Conservation (phyloP, 371 early-diverging fungal genomes). For the Coemansia sp. region DNA sequence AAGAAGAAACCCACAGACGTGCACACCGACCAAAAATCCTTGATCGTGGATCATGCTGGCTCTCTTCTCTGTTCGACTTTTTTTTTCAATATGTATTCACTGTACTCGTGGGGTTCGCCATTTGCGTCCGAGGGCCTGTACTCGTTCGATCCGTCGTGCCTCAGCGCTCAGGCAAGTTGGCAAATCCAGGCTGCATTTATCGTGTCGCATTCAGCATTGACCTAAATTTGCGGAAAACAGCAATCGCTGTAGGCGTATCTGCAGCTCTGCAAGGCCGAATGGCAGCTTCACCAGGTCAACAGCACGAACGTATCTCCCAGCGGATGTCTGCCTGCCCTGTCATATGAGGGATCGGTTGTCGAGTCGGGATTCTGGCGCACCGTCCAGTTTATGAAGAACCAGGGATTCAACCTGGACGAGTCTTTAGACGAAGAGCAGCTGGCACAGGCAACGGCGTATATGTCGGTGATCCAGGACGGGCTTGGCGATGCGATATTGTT, state of each 20-base stretch:
- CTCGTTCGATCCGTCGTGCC: conserved; percentile 41
- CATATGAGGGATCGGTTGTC: conserved; percentile 9
- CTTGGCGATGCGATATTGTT: conserved; percentile 51
- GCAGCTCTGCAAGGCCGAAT: conserved; percentile 37
- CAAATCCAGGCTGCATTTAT: background rate
- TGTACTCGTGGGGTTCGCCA: conserved; percentile 46
- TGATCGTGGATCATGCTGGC: background rate
- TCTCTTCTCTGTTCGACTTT: background rate
- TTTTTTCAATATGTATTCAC: conserved; percentile 26
- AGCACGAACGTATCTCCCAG: conserved; percentile 31
- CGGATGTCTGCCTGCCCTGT: conserved; percentile 27
- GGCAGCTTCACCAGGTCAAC: conserved; percentile 35
- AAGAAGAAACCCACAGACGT: too few species aligned
- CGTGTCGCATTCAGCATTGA: background rate
- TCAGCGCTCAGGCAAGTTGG: conserved; percentile 35
- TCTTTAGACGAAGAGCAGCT: conserved; percentile 30
- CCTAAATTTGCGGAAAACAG: background rate
- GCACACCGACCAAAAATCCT: too few species aligned
- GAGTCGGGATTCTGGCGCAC: conserved; percentile 46
- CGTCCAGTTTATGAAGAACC: conserved; percentile 28
- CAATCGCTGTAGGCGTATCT: conserved; percentile 30
- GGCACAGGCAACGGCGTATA: conserved; percentile 42
- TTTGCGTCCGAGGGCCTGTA: conserved; percentile 28
- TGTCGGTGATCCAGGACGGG: conserved; percentile 37
- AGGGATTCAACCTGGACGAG: conserved; percentile 42